Base-by-base conservation (phyloP, 169 alveolate genomes). In the Plasmodium reichenowi region DNA sequence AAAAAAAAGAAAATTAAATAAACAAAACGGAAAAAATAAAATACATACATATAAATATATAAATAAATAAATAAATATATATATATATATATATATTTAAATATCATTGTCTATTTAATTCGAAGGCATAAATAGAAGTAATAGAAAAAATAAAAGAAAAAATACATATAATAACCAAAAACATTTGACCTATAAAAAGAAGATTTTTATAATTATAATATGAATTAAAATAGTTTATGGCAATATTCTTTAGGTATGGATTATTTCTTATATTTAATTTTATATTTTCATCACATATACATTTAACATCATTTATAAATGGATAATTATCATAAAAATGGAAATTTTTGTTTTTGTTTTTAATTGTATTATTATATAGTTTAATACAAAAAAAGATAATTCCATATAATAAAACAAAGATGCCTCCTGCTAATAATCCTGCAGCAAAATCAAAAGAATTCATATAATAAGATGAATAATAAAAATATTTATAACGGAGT, bases 371-470 rank as follows among this genome's bases (percentile, higher is more conserved):
- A 64, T 26, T 13, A 48, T 12, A 64, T 17, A 64, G 17, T 54
- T 12, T 29, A 66, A 58, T 45, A n/a, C 64, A 66, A 66, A 64
- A 78, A 8, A n/a, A 26, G 9, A 66, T 24, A 8, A 78, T 5
- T 66, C 89, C 89, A 70, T 78, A 78, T 24, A 63, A 20, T 10
- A 78, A 78, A 58, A 78, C 89, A 50, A 78, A 32, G 10, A 66
- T 12, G 0, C 29, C 26, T 78, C 89, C 89, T n/a, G n/a, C 13
- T 43, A 66, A 71, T 8, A 78, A 13, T 13, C 89, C 89, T 13
- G 72, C 26, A 1, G 78, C 89, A 58, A 78, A 78, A 58, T 78
- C 89, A 45, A 64, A 78, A 22, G 26, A 67, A 78, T 78, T 78
- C 17, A 48, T 63, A 45, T 48, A 78, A 59, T 78, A 78, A 15